A percentile compares a stretch with the other conserved stretches of the same genome.
Conservation (phyloP, 768 basidiomycete species). For the Trametes meyenii region DNA sequence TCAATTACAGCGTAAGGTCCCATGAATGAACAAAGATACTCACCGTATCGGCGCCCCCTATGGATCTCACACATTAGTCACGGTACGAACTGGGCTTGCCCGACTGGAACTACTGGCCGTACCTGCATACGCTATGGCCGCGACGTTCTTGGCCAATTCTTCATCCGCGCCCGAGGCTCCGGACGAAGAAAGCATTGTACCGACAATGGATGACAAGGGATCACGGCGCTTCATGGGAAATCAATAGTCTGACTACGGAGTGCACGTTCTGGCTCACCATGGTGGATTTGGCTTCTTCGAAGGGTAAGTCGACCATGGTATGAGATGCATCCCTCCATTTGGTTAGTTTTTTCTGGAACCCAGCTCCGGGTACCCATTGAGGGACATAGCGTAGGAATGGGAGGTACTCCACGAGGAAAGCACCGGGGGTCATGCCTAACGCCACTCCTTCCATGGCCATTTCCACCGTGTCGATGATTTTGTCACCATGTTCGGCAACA, state of each 20-base stretch:
- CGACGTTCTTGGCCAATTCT: slow-evolving; percentile 18
- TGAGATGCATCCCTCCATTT: slow-evolving; percentile 16
- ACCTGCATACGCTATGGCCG: slow-evolving; percentile 26
- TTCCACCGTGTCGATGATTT: slow-evolving; percentile 5
- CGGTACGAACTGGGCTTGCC: neutral
- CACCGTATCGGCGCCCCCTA: slow-evolving; percentile 29
- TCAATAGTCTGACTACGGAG: neutral
- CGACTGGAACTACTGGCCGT: neutral
- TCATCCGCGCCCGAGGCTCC: slow-evolving; percentile 5
- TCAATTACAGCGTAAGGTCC: neutral
- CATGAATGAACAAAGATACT: neutral
- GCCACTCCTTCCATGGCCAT: slow-evolving; percentile 16
- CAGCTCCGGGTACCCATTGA: slow-evolving; percentile 32
- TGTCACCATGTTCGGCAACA: slow-evolving; percentile 16
- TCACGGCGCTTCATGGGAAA: neutral
- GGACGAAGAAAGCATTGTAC: neutral
- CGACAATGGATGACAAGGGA: slow-evolving; percentile 1
- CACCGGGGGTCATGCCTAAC: slow-evolving; percentile 13
- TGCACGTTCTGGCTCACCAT: slow-evolving; percentile 8
- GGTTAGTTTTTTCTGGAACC: slow-evolving; percentile 22
- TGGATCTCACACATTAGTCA: neutral
- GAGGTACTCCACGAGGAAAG: slow-evolving; percentile 20
- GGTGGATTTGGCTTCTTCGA: slow-evolving; percentile 14
- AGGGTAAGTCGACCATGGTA: slow-evolving; percentile 20
- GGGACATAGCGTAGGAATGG: slow-evolving; percentile 28